phyloP scores from a whole-genome alignment of 1,284 basidiomycete genomes.

The Schizophyllum commune region DNA sequence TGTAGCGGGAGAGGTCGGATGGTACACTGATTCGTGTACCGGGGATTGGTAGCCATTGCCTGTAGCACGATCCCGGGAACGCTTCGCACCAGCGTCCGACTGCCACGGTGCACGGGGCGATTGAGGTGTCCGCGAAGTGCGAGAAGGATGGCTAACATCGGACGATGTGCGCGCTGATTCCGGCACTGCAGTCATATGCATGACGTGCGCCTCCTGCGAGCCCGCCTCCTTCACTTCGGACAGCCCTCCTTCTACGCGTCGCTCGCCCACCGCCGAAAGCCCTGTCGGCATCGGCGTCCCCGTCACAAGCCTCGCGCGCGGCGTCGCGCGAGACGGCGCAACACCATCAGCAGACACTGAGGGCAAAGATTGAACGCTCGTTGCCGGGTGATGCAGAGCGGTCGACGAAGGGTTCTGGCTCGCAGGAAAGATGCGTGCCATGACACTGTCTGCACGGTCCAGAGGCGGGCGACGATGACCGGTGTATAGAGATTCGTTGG shows the following conservation, averaged over 20 bases:
- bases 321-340: slow-evolving; percentile 7
- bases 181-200: too few species aligned
- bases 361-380: slow-evolving; percentile 9
- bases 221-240: neutral
- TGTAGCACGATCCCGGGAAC: neutral
- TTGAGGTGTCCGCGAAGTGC: neutral
- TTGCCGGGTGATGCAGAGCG: slow-evolving; percentile 5
- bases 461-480: neutral
- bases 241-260: neutral
- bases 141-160: neutral
- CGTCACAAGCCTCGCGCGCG: slow-evolving; percentile 7
- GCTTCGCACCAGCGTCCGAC: neutral
- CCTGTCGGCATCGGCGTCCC: neutral
- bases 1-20: too few species aligned
- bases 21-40: too few species aligned
- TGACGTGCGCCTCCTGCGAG: neutral
- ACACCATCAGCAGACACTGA: slow-evolving; percentile 10
- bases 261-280: neutral
- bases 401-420: slow-evolving; percentile 10
- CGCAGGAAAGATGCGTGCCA: slow-evolving; percentile 21
- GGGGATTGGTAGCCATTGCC: neutral
- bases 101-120: too few species aligned
- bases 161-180: too few species aligned
- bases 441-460: slow-evolving; percentile 19
- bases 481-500: neutral